Conservation (phyloP, 345 rosid species). For the Populus tremula region DNA sequence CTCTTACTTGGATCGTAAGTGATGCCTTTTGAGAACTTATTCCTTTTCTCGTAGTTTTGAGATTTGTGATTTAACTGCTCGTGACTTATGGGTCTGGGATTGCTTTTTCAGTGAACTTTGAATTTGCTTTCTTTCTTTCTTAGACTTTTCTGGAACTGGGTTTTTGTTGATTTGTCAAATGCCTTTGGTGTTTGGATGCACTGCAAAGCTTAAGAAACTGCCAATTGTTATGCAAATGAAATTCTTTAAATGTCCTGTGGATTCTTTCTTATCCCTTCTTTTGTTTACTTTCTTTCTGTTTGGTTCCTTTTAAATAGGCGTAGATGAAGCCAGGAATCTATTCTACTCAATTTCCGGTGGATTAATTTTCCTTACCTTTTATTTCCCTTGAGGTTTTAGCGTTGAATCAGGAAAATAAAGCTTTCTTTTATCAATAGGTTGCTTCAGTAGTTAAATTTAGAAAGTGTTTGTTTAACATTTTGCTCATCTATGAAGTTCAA, state of each 20-base stretch:
- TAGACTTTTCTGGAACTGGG: background rate
- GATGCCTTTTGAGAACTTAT: slow-evolving; percentile 48
- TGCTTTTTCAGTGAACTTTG: slow-evolving; percentile 6
- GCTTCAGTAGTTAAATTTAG: background rate
- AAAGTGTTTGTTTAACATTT: background rate
- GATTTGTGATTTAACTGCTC: slow-evolving; percentile 9
- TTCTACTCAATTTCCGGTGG: slow-evolving; percentile 2
- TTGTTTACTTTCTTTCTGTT: slow-evolving; percentile 1
- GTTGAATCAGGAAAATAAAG: slow-evolving; percentile 7
- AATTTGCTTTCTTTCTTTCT: slow-evolving; percentile 3
- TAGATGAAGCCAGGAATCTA: slow-evolving; percentile 24
- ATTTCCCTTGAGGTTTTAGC: slow-evolving; percentile 20
- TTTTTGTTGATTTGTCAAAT: slow-evolving; percentile 19
- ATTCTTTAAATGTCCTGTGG: slow-evolving; percentile 16
- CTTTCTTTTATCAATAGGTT: background rate
- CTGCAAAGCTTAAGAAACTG: background rate
- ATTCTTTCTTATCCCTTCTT: slow-evolving; percentile 5
- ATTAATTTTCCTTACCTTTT: slow-evolving; percentile 14
- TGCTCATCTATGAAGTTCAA: background rate
- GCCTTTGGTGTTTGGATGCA: slow-evolving; percentile 3
- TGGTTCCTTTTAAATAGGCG: slow-evolving; percentile 11
- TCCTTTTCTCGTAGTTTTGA: slow-evolving; percentile 19
- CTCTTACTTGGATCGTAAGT: slow-evolving; percentile 69
- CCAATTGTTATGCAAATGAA: background rate
- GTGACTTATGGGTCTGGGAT: background rate